Percentiles rank a stretch among this genome's conserved stretches.
Evolutionary conservation across 495 filamentous ascomycete genomes (phyloP).

Genomic region (Friedmanniomyces simplex): DNA sequence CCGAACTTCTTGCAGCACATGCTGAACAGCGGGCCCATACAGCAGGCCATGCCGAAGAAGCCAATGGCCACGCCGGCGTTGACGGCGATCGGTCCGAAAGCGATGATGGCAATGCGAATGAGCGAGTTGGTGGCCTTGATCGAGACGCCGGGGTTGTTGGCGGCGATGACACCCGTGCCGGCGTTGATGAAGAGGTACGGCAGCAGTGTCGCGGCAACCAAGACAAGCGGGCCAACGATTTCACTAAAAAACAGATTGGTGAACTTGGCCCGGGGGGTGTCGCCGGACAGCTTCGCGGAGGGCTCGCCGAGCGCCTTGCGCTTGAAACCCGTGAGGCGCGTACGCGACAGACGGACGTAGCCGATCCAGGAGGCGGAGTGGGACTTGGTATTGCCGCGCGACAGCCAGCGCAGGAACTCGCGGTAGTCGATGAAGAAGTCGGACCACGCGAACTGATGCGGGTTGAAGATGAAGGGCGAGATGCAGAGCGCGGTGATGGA

Average conservation of each 20-base stretch:
- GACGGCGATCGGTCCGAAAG: conserved; percentile 77
- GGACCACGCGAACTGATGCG: conserved; percentile 95
- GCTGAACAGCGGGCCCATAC: conserved; percentile 89
- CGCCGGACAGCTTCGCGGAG: conserved; percentile 82
- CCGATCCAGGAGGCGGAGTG: conserved; percentile 97
- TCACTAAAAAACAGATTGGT: conserved; percentile 89
- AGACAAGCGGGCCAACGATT: conserved; percentile 69
- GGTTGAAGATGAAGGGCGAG: conserved; percentile 98
- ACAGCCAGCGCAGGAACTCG: conserved; percentile 94
- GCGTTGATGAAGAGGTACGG: conserved; percentile 97
- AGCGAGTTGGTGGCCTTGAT: conserved; percentile 53
- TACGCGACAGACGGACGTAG: conserved; percentile 89
- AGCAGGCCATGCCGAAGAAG: conserved; percentile 94
- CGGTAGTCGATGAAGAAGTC: conserved; percentile 99
- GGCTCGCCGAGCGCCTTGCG: conserved; percentile 90
- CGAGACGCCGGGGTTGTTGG: conserved; percentile 21
- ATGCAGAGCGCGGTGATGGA: conserved; percentile 78
- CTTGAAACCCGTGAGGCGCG: conserved; percentile 95
- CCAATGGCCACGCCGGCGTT: conserved; percentile 73
- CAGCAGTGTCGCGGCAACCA: conserved; percentile 68
- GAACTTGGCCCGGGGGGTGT: conserved; percentile 80
- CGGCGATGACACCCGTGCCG: conserved; percentile 59
- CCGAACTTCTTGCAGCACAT: conserved; percentile 99
- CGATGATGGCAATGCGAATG: conserved; percentile 69
- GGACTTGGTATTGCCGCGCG: conserved; percentile 93